Evolutionary conservation across 805 yeast genomes (phyloP), one percentile per base, ranked within the genome.

Genomic region (Metschnikowia vanudenii): DNA sequence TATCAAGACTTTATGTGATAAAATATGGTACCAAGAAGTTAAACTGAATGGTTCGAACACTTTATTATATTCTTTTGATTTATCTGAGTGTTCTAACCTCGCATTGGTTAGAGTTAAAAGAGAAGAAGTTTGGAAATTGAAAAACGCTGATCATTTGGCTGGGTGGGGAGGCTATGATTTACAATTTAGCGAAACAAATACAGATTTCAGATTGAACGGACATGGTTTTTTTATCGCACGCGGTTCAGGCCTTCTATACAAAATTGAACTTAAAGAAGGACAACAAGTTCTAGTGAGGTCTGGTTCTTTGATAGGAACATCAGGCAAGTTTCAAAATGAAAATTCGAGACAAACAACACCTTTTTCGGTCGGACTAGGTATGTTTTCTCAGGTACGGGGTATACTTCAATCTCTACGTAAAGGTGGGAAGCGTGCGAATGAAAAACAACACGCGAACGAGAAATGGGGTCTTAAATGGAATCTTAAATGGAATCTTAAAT

Each of bases 111-210:
- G 40, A 14, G 39, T 44, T 17, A 41, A 31, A 3, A 39, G 37
- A 28, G 39, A 33, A 9, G 49, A 49, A 26, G 29, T 14, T 7
- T 53, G 56, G 56, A 35, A 17, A 3, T 31, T 51, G 17, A 17
- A 20, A 8, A 30, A 37, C 17, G 10, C 39, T 8, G 36, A 41
- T 3, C 17, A 33, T 38, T 39, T 53, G 14, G 41, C 46, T 10
- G 53, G 51, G 2, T 53, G 56, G 56, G 32, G 50, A 5, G 55
- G 55, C 2, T 38, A 29, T 19, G 55, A 53, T 35, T 18, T 51
- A 7, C 32, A 34, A 11, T 19, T 48, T 17, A 22, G 17, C 4
- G 43, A 37, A 13, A 14, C 22, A 12, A 20, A 31, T 10, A 16
- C 30, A 12, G 32, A n/a, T 9, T 31, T 50, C 18, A n/a, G 14